These are phyloP conservation scores for Cudoniella acicularis DNA, from an alignment of 495 filamentous ascomycete species.

Conservation along the genomic window DNA sequence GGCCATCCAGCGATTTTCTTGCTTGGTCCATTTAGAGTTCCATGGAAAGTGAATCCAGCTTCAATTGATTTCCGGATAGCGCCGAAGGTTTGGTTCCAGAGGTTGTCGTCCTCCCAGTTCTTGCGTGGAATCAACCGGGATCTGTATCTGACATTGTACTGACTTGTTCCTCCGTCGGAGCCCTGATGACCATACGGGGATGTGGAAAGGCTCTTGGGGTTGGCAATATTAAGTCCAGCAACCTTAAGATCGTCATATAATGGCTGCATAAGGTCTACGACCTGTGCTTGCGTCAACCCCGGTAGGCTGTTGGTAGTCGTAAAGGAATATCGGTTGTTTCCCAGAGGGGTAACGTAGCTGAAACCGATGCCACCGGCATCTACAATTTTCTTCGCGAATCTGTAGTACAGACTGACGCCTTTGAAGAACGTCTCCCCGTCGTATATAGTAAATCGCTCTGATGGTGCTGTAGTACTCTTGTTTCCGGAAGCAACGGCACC, in stretches of 20 bases:
- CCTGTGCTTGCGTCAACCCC: not conserved
- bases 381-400: not conserved
- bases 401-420: not conserved
- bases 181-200: not conserved
- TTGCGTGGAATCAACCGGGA: conserved; percentile 54
- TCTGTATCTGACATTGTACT: conserved; percentile 49
- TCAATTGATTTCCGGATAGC: conserved; percentile 40
- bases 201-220: not conserved
- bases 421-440: not conserved
- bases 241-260: not conserved
- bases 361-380: not conserved
- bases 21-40: conserved; percentile 31
- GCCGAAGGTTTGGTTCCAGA: conserved; percentile 17
- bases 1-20: conserved; percentile 14
- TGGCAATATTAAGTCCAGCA: not conserved
- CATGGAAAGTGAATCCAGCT: conserved; percentile 40
- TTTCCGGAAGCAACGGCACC: too few relatives aligned
- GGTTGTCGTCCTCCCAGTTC: conserved; percentile 41
- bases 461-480: not conserved
- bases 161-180: conserved; percentile 20
- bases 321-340: not conserved
- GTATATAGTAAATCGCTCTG: too few relatives aligned
- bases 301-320: not conserved
- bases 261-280: not conserved
- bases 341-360: not conserved